Base-by-base conservation (phyloP, 1,139 yeast genomes). In the Blastobotrys ciferrii region DNA sequence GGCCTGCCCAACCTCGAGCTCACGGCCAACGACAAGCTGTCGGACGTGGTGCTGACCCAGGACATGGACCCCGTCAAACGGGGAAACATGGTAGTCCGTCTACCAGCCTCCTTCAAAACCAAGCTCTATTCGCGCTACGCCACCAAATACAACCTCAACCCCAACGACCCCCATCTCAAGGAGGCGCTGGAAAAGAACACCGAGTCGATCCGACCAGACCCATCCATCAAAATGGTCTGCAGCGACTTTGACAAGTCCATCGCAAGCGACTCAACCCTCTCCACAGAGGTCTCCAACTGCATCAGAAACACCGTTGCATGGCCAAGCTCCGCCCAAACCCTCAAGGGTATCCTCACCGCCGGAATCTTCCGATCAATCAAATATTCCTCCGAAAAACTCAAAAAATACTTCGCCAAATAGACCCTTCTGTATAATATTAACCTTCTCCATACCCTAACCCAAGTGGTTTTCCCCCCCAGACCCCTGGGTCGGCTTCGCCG, bases 321-420 rank as follows among this genome's bases (percentile, higher is more conserved):
- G 58, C 86, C 95, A 11, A 86, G 96, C 13, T 61, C 84, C 11
- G 66, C 81, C 12, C 98, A 94, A 66, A 81, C 88, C 28, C 58
- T 81, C 17, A 89, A 91, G 64, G 98, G 99, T 0, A 60, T 92
- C 2, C 71, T 87, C 36, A 88, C 95, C 2, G 96, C 98, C 1
- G 98, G 99, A 1, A 49, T 87, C 1, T 63, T 73, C 28, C 85
- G 87, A 63, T 82, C 95, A 14, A 64, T 81, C 42, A 78, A 75
- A 56, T 92, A 92, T 67, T 92, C 96, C 3, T 68, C 78, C 64
- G 96, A 91, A 48, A 92, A 92, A 67, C 58, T 71, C 25, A 53
- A 60, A 32, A 72, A 72, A 53, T 64, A 66, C 32, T 57, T 49
- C 46, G 30, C 35, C 13, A 32, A 32, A 31, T 38, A 38, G 32